A percentile compares a stretch with the other conserved stretches of the same genome.
phyloP scores from a whole-genome alignment of 306 rosid species.

The Medicago ruthenica region DNA sequence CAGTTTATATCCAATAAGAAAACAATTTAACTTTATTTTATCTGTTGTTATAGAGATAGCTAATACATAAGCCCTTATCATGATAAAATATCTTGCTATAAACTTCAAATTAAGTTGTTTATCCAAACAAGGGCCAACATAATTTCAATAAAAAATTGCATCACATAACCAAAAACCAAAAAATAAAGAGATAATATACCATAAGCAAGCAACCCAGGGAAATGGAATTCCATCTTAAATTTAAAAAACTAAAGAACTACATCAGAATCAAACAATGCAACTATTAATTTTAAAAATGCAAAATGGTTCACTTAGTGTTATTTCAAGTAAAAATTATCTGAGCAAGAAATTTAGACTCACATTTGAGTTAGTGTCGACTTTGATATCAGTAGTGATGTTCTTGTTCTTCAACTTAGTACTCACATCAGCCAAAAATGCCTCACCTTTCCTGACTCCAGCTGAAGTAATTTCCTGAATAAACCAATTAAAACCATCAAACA shows the following conservation, averaged over 20 bases:
- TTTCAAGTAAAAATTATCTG: neutral
- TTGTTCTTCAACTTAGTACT: slow-evolving; percentile 88
- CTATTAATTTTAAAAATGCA: neutral
- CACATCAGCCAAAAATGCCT: slow-evolving; percentile 72
- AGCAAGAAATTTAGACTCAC: slow-evolving; percentile 52
- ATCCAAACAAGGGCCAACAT: neutral
- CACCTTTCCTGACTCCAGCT: slow-evolving; percentile 82
- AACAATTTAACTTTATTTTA: too few species aligned
- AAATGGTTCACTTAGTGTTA: neutral
- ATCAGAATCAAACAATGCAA: neutral
- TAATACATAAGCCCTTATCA: too few species aligned
- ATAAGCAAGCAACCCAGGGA: neutral
- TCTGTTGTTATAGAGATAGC: neutral
- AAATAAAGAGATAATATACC: neutral
- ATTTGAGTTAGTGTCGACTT: slow-evolving; percentile 88
- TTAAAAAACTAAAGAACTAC: neutral
- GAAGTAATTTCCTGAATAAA: slow-evolving; percentile 77
- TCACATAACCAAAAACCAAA: neutral
- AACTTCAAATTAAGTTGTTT: neutral
- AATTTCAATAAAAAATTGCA: too few species aligned
- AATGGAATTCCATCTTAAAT: neutral
- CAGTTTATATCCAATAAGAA: neutral
- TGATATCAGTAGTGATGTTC: slow-evolving; percentile 86
- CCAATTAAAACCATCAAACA: slow-evolving; percentile 27
- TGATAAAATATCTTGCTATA: neutral